phyloP scores from a whole-genome alignment of 352 stramenopile species.

The Phytophthora multivora region DNA sequence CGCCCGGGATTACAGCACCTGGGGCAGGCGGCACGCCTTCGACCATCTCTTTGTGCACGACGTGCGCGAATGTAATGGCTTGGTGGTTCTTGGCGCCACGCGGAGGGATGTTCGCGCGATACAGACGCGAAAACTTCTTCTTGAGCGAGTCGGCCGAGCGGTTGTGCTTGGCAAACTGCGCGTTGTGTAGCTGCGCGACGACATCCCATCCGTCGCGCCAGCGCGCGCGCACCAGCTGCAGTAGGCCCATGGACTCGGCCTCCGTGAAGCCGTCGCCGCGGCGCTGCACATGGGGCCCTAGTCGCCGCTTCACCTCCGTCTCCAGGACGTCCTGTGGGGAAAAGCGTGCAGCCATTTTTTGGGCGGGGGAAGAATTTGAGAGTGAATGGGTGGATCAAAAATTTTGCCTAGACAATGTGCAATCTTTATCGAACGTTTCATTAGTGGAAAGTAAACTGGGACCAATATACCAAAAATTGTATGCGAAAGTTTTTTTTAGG shows the following conservation, averaged over 20 bases:
- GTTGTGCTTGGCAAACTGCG: slow-evolving; percentile 39
- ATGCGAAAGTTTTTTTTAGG: not conserved
- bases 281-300: slow-evolving; percentile 32
- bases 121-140: slow-evolving; percentile 49
- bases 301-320: slow-evolving; percentile 29
- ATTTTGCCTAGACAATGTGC: slow-evolving; percentile 5
- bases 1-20: not conserved
- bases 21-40: slow-evolving; percentile 22
- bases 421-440: slow-evolving; percentile 16
- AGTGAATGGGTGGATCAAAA: slow-evolving; percentile 39
- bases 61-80: slow-evolving; percentile 37
- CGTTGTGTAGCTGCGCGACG: slow-evolving; percentile 42
- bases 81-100: slow-evolving; percentile 45
- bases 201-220: slow-evolving; percentile 50
- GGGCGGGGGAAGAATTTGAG: slow-evolving; percentile 24
- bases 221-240: slow-evolving; percentile 38
- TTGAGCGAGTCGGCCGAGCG: slow-evolving; percentile 50
- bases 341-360: slow-evolving; percentile 36
- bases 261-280: slow-evolving; percentile 48
- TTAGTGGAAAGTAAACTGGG: not conserved
- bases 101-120: slow-evolving; percentile 32
- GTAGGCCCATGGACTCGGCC: slow-evolving; percentile 40
- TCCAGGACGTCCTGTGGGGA: slow-evolving; percentile 21
- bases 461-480: slow-evolving; percentile 14
- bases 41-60: slow-evolving; percentile 45